Percentiles rank a stretch among this genome's conserved stretches.
Conservation (phyloP, 257 asterid genomes). For the Ajuga chamaepitys region DNA sequence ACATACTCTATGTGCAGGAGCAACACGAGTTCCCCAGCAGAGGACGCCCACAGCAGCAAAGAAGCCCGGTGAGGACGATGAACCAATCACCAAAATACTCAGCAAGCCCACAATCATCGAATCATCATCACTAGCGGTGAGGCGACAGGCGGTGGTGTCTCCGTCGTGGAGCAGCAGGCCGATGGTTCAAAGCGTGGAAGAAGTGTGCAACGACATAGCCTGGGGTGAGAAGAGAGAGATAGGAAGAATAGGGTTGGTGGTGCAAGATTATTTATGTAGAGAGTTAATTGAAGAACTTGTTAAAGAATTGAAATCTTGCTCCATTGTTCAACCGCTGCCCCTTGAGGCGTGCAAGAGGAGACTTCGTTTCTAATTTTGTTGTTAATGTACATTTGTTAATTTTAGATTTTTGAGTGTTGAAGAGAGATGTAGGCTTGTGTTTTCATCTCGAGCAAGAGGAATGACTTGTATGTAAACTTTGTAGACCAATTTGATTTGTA, state of each 20-base stretch:
- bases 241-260: slow-evolving; percentile 48
- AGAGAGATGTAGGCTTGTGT: background rate
- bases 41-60: slow-evolving; percentile 23
- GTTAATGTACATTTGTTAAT: background rate
- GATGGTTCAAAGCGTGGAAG: slow-evolving; percentile 59
- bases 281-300: slow-evolving; percentile 67
- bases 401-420: background rate
- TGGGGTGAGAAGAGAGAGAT: slow-evolving; percentile 76
- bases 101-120: slow-evolving; percentile 19
- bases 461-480: background rate
- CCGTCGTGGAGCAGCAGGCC: slow-evolving; percentile 46
- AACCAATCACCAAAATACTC: slow-evolving; percentile 14
- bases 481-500: background rate
- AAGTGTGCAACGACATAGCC: slow-evolving; percentile 62
- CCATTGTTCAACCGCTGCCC: slow-evolving; percentile 25
- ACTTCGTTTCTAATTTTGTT: slow-evolving; percentile 35
- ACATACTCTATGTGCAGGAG: background rate
- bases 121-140: slow-evolving; percentile 26
- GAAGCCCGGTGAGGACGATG: slow-evolving; percentile 40
- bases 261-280: slow-evolving; percentile 58
- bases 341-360: slow-evolving; percentile 61
- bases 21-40: background rate
- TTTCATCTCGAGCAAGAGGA: background rate
- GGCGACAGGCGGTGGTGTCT: slow-evolving; percentile 24
- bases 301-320: slow-evolving; percentile 34